Percentiles rank a stretch among this genome's conserved stretches.
Evolutionary conservation across 495 filamentous ascomycete species (phyloP).

Genomic region (Penicillium psychrofluorescens): DNA sequence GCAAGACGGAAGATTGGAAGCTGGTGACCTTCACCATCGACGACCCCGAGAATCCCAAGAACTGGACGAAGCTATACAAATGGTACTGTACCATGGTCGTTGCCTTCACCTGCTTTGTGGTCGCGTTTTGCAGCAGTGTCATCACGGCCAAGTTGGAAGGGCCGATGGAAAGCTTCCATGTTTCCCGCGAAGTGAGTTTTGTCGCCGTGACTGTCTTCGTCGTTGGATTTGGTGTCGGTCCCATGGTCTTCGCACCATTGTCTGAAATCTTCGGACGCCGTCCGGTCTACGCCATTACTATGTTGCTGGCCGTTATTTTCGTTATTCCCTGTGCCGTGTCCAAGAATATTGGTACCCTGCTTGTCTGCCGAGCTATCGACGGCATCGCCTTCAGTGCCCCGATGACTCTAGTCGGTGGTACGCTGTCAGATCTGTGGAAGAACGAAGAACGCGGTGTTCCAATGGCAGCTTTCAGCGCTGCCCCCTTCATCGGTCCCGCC

Average conservation of each 20-base stretch:
- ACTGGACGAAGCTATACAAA: conserved; percentile 51
- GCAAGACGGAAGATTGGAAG: conserved; percentile 53
- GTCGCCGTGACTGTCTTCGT: conserved; percentile 68
- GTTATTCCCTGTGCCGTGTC: conserved; percentile 71
- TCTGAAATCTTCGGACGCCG: conserved; percentile 64
- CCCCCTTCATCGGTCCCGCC: conserved; percentile 71
- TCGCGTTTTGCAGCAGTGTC: conserved; percentile 57
- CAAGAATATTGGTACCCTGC: conserved; percentile 64
- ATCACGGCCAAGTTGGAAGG: conserved; percentile 61
- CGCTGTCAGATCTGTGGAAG: conserved; percentile 71
- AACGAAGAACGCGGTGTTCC: conserved; percentile 78
- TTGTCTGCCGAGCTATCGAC: conserved; percentile 66
- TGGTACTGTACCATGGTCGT: conserved; percentile 61
- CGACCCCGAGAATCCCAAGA: conserved; percentile 53
- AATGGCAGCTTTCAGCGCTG: conserved; percentile 80
- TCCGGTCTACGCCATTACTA: conserved; percentile 50
- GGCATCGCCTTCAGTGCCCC: conserved; percentile 78
- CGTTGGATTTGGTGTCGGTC: conserved; percentile 69
- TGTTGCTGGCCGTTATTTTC: conserved; percentile 64
- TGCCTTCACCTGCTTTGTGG: conserved; percentile 55
- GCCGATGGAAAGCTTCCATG: conserved; percentile 51
- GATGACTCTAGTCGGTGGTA: conserved; percentile 78
- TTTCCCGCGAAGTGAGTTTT: conserved; percentile 59
- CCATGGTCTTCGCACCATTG: conserved; percentile 76
- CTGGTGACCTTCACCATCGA: conserved; percentile 63